Percentiles rank a stretch among this genome's conserved stretches.
These are phyloP conservation scores for Wickerhamomyces mucosus DNA, from an alignment of 805 yeast species.

Conservation along the genomic window DNA sequence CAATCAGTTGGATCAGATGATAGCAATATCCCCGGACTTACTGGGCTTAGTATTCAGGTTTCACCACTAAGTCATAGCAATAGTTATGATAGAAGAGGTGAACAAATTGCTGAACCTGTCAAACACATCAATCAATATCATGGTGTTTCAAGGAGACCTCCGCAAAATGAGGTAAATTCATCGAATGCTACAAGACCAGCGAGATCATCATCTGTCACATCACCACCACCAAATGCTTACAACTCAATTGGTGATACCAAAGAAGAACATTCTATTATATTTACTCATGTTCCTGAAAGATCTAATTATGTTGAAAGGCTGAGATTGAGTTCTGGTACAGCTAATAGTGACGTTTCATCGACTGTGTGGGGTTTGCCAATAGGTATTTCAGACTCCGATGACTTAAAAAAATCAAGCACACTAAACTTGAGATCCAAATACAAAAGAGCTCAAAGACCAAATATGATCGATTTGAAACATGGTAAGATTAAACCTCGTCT, in stretches of 20 bases:
- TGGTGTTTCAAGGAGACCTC: constrained; percentile 25
- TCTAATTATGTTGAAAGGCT: constrained; percentile 40
- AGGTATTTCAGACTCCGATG: constrained; percentile 41
- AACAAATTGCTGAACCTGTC: constrained; percentile 23
- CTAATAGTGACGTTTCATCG: constrained; percentile 39
- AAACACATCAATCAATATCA: constrained; percentile 12
- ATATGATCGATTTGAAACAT: constrained; percentile 43
- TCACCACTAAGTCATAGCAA: constrained; percentile 5
- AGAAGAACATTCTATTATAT: too few relatives aligned
- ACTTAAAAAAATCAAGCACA: constrained; percentile 7
- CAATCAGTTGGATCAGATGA: constrained; percentile 2
- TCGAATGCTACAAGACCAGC: constrained; percentile 26
- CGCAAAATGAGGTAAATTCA: constrained; percentile 25
- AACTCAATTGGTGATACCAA: constrained; percentile 11
- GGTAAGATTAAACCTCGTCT: constrained; percentile 56
- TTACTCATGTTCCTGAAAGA: constrained; percentile 36
- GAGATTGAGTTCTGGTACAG: constrained; percentile 36
- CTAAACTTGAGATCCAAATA: constrained; percentile 6
- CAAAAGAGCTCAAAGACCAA: constrained; percentile 5
- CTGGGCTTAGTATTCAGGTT: too few relatives aligned
- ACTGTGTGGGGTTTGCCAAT: constrained; percentile 41
- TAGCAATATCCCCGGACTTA: too few relatives aligned
- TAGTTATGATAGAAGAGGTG: constrained; percentile 31
- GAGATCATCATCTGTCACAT: constrained; percentile 25
- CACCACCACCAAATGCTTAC: constrained; percentile 8